Evolutionary conservation across 2,329 filamentous ascomycete genomes (phyloP).

Genomic region (Penicillium expansum): DNA sequence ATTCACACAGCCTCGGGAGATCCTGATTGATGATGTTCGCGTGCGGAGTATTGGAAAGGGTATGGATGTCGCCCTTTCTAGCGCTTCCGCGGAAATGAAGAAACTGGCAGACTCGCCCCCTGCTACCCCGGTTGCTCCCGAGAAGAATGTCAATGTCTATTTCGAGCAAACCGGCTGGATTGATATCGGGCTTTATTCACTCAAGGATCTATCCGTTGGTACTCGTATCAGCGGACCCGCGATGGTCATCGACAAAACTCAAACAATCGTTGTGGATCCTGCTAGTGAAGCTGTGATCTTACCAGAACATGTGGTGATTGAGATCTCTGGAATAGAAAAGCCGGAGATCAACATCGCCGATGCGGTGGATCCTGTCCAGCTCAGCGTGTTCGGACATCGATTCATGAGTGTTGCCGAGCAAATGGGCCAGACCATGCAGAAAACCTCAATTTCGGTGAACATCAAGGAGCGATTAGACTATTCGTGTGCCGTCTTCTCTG

Average conservation of each 20-base stretch:
- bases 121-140: too few relatives aligned
- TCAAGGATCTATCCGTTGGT: not conserved
- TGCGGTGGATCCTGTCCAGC: constrained; percentile 69
- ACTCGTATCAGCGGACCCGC: constrained; percentile 36
- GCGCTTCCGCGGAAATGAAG: not conserved
- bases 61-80: not conserved
- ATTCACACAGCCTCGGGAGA: not conserved
- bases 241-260: constrained; percentile 60
- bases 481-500: constrained; percentile 74
- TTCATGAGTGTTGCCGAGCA: constrained; percentile 85
- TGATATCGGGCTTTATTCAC: too few relatives aligned
- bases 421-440: constrained; percentile 76
- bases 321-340: constrained; percentile 36
- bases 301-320: constrained; percentile 79
- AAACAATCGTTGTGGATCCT: constrained; percentile 83
- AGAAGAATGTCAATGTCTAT: not conserved
- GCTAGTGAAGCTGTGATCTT: constrained; percentile 69
- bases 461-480: constrained; percentile 83
- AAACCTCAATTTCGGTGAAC: constrained; percentile 71
- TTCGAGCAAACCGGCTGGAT: not conserved
- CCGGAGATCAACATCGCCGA: not conserved
- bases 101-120: not conserved
- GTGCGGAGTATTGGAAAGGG: not conserved
- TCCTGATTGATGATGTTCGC: not conserved
- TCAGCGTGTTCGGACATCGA: constrained; percentile 74